These are phyloP conservation scores for Myriosclerotinia duriaeana DNA, from an alignment of 2,329 filamentous ascomycete species.

Conservation along the genomic window DNA sequence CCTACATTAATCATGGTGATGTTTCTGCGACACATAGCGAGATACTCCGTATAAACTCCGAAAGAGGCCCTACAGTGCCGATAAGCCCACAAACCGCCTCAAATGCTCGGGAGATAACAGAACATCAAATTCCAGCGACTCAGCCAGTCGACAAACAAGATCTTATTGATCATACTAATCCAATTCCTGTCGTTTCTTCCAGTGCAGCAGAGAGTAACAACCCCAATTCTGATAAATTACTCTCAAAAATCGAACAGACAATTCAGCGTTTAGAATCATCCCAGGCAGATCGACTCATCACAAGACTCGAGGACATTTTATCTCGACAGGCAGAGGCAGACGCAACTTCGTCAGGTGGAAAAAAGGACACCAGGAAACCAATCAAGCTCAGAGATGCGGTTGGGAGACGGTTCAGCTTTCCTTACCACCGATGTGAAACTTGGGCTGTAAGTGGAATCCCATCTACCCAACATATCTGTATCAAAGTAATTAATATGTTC, in stretches of 20 bases:
- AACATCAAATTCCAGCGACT: neutral
- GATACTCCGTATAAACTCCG: too few species aligned
- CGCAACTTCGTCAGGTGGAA: neutral
- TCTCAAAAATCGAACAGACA: constrained; percentile 5
- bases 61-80: neutral
- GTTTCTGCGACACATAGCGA: neutral
- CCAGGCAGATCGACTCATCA: constrained; percentile 11
- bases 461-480: neutral
- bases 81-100: neutral
- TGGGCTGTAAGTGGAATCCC: constrained; percentile 64
- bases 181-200: neutral
- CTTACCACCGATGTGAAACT: constrained; percentile 79
- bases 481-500: constrained; percentile 34
- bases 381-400: constrained; percentile 92
- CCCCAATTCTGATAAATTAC: neutral
- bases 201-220: neutral
- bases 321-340: neutral
- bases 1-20: neutral
- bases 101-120: neutral
- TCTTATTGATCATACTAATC: neutral
- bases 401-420: constrained; percentile 88
- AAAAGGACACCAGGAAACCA: constrained; percentile 5
- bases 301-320: constrained; percentile 1
- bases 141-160: neutral
- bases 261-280: constrained; percentile 7